phyloP scores from a whole-genome alignment of 164 flowering plant genomes.

The Nymphaea thermarum region DNA sequence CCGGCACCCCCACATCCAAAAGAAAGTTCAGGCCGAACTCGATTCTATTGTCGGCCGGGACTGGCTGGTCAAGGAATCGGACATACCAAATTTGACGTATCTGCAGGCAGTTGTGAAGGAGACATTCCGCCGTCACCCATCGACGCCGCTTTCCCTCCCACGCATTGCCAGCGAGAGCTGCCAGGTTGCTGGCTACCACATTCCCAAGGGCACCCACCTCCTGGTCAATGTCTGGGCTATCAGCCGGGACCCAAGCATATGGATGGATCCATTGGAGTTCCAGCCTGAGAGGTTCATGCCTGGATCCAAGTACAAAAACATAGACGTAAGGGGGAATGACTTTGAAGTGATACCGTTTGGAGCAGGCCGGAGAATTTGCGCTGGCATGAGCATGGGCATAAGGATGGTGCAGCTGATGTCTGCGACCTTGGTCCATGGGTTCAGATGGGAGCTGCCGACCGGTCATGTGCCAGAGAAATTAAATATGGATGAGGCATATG shows the following conservation, averaged over 20 bases:
- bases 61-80: slow-evolving; percentile 51
- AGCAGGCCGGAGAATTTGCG: slow-evolving; percentile 82
- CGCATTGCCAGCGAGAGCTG: slow-evolving; percentile 47
- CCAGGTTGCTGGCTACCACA: slow-evolving; percentile 58
- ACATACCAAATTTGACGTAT: slow-evolving; percentile 38
- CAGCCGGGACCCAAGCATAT: slow-evolving; percentile 52
- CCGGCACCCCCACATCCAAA: slow-evolving; percentile 43
- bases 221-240: slow-evolving; percentile 83
- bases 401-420: slow-evolving; percentile 56
- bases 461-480: slow-evolving; percentile 38
- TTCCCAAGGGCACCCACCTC: slow-evolving; percentile 57
- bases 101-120: slow-evolving; percentile 73
- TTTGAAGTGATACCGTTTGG: slow-evolving; percentile 83
- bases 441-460: slow-evolving; percentile 42
- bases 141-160: slow-evolving; percentile 78
- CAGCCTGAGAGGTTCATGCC: slow-evolving; percentile 54
- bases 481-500: slow-evolving; percentile 78
- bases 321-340: slow-evolving; percentile 58
- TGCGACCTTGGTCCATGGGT: slow-evolving; percentile 59
- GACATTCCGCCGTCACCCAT: slow-evolving; percentile 76
- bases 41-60: slow-evolving; percentile 56
- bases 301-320: slow-evolving; percentile 41
- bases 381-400: slow-evolving; percentile 63
- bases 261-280: slow-evolving; percentile 62
- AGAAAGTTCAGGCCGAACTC: slow-evolving; percentile 39